These are phyloP conservation scores for Brassica hybrid DNA, from an alignment of 441 rosid species.

Conservation along the genomic window DNA sequence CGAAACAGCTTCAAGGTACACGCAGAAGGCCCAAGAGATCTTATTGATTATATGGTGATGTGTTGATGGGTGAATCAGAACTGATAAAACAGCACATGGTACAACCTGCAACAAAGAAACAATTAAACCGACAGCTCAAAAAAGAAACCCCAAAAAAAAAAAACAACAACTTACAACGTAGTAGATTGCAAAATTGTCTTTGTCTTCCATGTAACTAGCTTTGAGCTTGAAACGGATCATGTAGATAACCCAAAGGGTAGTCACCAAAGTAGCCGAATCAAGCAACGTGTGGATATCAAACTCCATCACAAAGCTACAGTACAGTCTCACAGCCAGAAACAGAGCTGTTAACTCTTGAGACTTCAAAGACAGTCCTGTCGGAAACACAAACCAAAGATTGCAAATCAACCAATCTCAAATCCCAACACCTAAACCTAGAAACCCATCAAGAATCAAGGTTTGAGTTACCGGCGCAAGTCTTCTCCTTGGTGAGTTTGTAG, in stretches of 20 bases:
- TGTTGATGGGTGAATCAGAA: constrained; percentile 64
- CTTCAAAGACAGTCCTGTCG: constrained; percentile 63
- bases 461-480: constrained; percentile 60
- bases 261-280: constrained; percentile 61
- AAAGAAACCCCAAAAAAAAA: background rate
- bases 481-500: constrained; percentile 68
- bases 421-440: constrained; percentile 11
- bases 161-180: constrained; percentile 54
- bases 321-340: constrained; percentile 64
- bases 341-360: constrained; percentile 71
- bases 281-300: constrained; percentile 70
- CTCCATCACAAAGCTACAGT: constrained; percentile 74
- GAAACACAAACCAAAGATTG: background rate
- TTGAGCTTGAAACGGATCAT: constrained; percentile 65
- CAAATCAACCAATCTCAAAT: background rate
- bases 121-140: background rate
- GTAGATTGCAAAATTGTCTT: constrained; percentile 64
- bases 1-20: constrained; percentile 76
- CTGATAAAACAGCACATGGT: constrained; percentile 61
- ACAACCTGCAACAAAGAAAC: constrained; percentile 47
- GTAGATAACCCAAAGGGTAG: constrained; percentile 70
- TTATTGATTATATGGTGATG: constrained; percentile 58
- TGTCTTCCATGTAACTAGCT: constrained; percentile 65
- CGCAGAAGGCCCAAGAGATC: constrained; percentile 70
- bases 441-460: constrained; percentile 8